A percentile compares a stretch with the other conserved stretches of the same genome.
Conservation (phyloP, 2,329 filamentous ascomycete species). For the Pochonia chlamydosporia region DNA sequence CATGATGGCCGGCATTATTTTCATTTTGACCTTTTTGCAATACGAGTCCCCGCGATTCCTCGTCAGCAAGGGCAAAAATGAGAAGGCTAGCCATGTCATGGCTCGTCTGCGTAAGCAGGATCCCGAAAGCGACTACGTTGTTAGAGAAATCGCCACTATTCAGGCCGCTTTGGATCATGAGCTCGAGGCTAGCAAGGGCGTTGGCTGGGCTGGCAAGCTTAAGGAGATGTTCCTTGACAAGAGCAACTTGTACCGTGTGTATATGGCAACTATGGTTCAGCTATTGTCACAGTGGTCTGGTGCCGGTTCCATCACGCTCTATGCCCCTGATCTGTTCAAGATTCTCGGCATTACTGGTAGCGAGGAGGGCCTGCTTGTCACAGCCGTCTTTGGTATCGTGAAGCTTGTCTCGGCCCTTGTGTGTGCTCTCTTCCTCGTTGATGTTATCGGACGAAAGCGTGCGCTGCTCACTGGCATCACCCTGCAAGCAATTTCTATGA, state of each 20-base stretch:
- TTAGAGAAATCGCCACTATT: slow-evolving; percentile 58
- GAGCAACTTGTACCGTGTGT: slow-evolving; percentile 68
- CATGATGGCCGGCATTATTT: slow-evolving; percentile 70
- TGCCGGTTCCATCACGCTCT: slow-evolving; percentile 69
- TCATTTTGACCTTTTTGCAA: slow-evolving; percentile 62
- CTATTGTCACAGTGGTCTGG: slow-evolving; percentile 70
- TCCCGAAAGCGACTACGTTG: slow-evolving; percentile 53
- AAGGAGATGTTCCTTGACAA: slow-evolving; percentile 63
- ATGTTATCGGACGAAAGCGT: slow-evolving; percentile 70
- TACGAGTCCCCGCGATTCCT: slow-evolving; percentile 67
- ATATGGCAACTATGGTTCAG: slow-evolving; percentile 63
- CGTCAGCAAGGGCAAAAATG: slow-evolving; percentile 56
- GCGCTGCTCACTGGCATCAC: slow-evolving; percentile 55
- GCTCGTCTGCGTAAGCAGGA: slow-evolving; percentile 54
- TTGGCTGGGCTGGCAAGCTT: slow-evolving; percentile 57
- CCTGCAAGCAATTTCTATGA: slow-evolving; percentile 54
- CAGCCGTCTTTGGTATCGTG: slow-evolving; percentile 69
- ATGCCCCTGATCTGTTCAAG: slow-evolving; percentile 67
- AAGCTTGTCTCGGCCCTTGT: slow-evolving; percentile 62
- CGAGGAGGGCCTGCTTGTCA: slow-evolving; percentile 65
- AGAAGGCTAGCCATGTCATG: slow-evolving; percentile 52
- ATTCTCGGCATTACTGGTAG: slow-evolving; percentile 65
- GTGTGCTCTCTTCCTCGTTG: slow-evolving; percentile 74
- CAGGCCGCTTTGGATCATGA: slow-evolving; percentile 62
- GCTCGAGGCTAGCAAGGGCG: slow-evolving; percentile 62